These are phyloP conservation scores for Beauveria australis DNA, from an alignment of 2,329 filamentous ascomycete genomes.

Conservation along the genomic window DNA sequence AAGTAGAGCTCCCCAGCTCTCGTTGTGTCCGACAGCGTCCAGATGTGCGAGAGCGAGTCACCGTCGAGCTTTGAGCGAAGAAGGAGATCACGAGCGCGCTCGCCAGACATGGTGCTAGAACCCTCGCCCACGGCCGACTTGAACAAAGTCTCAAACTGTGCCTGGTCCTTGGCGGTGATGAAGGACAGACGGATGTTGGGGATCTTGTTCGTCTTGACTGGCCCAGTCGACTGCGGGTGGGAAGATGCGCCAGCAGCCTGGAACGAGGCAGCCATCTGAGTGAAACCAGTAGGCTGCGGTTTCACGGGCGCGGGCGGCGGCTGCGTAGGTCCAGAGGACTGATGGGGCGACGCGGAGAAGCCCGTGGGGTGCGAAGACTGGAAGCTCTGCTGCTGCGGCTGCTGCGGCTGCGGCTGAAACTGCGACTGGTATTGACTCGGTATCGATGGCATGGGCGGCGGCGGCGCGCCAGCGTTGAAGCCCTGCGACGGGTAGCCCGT, in stretches of 20 bases:
- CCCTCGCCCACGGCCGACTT: conserved; percentile 84
- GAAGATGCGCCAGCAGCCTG: conserved; percentile 38
- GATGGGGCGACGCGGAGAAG: conserved; percentile 42
- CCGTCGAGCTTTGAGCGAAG: conserved; percentile 83
- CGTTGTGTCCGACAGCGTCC: conserved; percentile 91
- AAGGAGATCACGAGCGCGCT: conserved; percentile 84
- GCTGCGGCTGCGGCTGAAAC: conserved; percentile 44
- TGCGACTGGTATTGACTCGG: conserved; percentile 54
- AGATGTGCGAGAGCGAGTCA: conserved; percentile 84
- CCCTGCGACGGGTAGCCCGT: conserved; percentile 24
- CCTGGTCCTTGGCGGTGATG: conserved; percentile 88
- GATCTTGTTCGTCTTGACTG: conserved; percentile 62
- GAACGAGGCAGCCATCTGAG: conserved; percentile 59
- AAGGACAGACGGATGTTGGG: conserved; percentile 92
- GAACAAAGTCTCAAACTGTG: conserved; percentile 96
- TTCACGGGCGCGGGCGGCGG: conserved; percentile 54
- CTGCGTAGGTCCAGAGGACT: conserved; percentile 37
- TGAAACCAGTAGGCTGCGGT: conserved; percentile 58
- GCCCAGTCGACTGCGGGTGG: conserved; percentile 36
- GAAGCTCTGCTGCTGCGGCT: conserved; percentile 32
- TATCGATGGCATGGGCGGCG: conserved; percentile 52
- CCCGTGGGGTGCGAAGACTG: conserved; percentile 35
- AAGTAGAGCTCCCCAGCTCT: conserved; percentile 94
- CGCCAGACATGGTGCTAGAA: conserved; percentile 80
- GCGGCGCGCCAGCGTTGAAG: conserved; percentile 32